A percentile compares a stretch with the other conserved stretches of the same genome.
These are phyloP conservation scores for Dicorynia guianensis DNA, from an alignment of 306 rosid species.

Conservation along the genomic window DNA sequence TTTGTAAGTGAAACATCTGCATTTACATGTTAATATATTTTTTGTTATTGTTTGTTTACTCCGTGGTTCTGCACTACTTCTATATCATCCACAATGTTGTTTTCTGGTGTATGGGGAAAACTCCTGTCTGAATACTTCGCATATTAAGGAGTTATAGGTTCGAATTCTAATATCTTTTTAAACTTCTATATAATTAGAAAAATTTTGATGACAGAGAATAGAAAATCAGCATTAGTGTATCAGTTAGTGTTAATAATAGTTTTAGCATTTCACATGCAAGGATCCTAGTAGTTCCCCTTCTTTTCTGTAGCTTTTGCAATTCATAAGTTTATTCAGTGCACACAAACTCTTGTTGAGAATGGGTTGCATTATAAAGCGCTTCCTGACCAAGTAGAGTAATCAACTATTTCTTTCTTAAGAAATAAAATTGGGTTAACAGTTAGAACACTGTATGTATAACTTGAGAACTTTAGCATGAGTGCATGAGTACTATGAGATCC, in stretches of 20 bases:
- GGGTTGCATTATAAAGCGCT: background rate
- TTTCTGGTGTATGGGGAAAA: background rate
- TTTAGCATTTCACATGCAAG: background rate
- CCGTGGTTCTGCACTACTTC: conserved; percentile 6
- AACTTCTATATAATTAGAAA: background rate
- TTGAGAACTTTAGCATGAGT: background rate
- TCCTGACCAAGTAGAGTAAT: conserved; percentile 9
- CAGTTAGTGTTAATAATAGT: background rate
- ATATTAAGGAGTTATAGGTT: background rate
- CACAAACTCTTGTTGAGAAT: background rate
- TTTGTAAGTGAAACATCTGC: background rate
- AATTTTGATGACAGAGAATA: background rate
- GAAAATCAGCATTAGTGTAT: background rate
- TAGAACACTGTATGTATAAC: conserved; percentile 6
- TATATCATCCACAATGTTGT: background rate
- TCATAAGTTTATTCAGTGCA: background rate
- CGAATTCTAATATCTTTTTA: conserved; percentile 3
- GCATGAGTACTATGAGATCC: background rate
- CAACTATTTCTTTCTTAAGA: background rate
- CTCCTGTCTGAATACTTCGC: background rate
- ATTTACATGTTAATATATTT: background rate
- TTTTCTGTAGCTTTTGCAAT: background rate
- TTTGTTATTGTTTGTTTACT: conserved; percentile 21
- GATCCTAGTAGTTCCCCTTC: conserved; percentile 8
- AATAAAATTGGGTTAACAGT: background rate